A percentile compares a stretch with the other conserved stretches of the same genome.
Evolutionary conservation across 352 stramenopile genomes (phyloP).

Genomic region (Globisporangium camurandrum): DNA sequence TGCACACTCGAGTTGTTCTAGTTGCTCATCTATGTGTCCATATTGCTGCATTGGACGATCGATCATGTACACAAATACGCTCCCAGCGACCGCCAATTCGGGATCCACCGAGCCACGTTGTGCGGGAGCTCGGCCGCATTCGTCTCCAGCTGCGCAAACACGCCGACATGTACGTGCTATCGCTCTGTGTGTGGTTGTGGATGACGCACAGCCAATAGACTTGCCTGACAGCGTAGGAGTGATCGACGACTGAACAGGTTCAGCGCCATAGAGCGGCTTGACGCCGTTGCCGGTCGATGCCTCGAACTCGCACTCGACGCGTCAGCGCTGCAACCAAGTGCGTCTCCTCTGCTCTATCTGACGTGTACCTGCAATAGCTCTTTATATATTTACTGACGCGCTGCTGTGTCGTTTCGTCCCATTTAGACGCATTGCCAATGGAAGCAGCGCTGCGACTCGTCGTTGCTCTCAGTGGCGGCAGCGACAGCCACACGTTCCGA

Average conservation of each 20-base stretch:
- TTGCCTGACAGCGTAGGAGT: too few relatives aligned
- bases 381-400: too few relatives aligned
- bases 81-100: neutral
- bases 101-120: neutral
- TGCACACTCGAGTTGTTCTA: neutral
- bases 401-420: neutral
- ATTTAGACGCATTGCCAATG: constrained; percentile 17
- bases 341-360: neutral
- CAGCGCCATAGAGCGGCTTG: constrained; percentile 24
- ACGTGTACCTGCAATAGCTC: neutral
- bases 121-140: constrained; percentile 5
- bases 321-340: constrained; percentile 7
- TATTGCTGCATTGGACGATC: neutral
- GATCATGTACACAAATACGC: too few relatives aligned
- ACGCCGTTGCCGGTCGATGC: constrained; percentile 27
- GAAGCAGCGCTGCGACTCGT: constrained; percentile 38
- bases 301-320: constrained; percentile 11
- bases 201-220: neutral
- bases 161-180: constrained; percentile 4
- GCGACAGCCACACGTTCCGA: constrained; percentile 50
- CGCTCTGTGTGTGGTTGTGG: neutral
- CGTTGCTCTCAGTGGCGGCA: constrained; percentile 41
- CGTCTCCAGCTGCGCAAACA: constrained; percentile 11
- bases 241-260: too few relatives aligned
- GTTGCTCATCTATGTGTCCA: neutral